phyloP scores from a whole-genome alignment of 2,329 filamentous ascomycete genomes.

The Trichoderma sp. region DNA sequence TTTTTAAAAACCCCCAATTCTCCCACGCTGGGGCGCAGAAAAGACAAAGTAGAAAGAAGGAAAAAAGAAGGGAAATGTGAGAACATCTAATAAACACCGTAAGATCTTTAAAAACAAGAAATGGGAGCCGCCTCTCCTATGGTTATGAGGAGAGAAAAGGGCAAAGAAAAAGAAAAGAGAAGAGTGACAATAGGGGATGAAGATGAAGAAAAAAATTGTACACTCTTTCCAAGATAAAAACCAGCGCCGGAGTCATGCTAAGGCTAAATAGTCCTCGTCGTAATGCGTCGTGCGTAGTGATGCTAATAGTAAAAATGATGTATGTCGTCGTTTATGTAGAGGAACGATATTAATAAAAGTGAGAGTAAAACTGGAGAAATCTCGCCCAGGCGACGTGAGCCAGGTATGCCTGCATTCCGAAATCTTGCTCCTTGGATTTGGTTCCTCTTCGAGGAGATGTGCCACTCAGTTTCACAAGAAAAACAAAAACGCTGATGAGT shows the following conservation, averaged over 20 bases:
- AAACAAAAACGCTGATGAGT: not conserved
- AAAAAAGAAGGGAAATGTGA: not conserved
- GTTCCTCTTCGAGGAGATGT: not conserved
- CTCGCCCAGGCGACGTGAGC: conserved; percentile 13
- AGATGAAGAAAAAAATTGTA: not conserved
- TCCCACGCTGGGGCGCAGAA: not conserved
- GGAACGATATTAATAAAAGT: not conserved
- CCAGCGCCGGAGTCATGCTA: conserved; percentile 26
- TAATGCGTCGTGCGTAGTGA: conserved; percentile 26
- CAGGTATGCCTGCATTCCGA: conserved; percentile 10
- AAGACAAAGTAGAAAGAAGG: not conserved
- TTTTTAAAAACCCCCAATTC: too few species aligned
- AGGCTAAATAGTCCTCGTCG: conserved; percentile 20
- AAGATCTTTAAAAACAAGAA: not conserved
- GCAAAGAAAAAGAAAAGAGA: not conserved
- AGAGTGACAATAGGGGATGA: not conserved
- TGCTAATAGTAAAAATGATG: conserved; percentile 18
- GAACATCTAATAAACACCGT: conserved; percentile 1
- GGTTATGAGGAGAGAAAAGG: not conserved
- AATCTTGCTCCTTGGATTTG: not conserved
- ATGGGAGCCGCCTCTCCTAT: not conserved
- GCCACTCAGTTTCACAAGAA: not conserved
- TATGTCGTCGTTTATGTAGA: conserved; percentile 22
- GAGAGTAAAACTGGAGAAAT: not conserved
- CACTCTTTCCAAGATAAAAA: conserved; percentile 6